phyloP scores from a whole-genome alignment of 1,284 basidiomycete genomes.

The Melampsora larici-populina region DNA sequence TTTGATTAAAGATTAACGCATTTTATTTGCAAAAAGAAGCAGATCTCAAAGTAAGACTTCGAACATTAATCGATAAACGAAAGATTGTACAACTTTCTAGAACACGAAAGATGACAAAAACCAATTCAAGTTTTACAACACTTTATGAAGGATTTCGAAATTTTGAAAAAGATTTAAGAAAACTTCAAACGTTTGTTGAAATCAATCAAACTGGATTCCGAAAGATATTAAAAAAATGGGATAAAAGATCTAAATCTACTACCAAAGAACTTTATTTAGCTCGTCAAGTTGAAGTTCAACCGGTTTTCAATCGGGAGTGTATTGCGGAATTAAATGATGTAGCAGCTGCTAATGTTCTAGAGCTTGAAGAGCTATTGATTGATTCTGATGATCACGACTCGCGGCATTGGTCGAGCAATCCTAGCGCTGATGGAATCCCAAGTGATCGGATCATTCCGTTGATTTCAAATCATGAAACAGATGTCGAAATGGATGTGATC shows the following conservation, averaged over 20 bases:
- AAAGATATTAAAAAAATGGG: conserved; percentile 98
- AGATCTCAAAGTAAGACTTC: conserved; percentile 83
- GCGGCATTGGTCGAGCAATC: conserved; percentile 2
- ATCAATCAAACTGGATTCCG: conserved; percentile 96
- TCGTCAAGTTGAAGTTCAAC: conserved; percentile 96
- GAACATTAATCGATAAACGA: conserved; percentile 82
- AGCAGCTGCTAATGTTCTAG: conserved; percentile 85
- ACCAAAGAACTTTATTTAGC: conserved; percentile 96
- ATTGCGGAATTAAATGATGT: conserved; percentile 94
- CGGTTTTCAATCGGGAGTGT: conserved; percentile 95
- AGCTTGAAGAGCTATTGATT: conserved; percentile 68
- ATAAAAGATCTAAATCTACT: conserved; percentile 88
- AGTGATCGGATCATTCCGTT: conserved; percentile 3
- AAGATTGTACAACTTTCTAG: conserved; percentile 59
- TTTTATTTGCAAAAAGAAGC: conserved; percentile 99
- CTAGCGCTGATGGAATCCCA: conserved; percentile 21
- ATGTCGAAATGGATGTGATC: conserved; percentile 35
- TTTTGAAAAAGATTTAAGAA: conserved; percentile 91
- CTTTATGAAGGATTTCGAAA: conserved; percentile 80
- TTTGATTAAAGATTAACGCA: conserved; percentile 73
- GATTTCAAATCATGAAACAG: not conserved
- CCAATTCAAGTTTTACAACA: conserved; percentile 55
- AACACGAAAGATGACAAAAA: conserved; percentile 61
- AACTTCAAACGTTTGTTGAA: conserved; percentile 91
- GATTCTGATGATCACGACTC: conserved; percentile 55